Percentiles rank a stretch among this genome's conserved stretches.
phyloP scores from a whole-genome alignment of 768 basidiomycete genomes.

The Epithele typhae region DNA sequence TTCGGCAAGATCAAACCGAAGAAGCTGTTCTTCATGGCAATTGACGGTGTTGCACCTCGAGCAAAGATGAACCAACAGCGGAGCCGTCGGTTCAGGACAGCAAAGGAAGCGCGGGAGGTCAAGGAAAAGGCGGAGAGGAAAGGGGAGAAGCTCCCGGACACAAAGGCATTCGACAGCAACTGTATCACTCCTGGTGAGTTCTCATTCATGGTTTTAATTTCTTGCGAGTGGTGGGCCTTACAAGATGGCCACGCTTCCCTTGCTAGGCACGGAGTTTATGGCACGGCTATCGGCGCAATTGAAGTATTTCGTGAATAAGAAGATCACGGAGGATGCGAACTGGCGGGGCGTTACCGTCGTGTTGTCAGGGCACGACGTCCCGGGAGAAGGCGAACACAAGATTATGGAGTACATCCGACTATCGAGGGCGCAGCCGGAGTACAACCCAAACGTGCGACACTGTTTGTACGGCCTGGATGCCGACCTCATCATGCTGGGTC shows the following conservation, averaged over 20 bases:
- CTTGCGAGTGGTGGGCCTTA: background rate
- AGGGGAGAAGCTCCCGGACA: constrained; percentile 87
- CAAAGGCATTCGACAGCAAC: constrained; percentile 97
- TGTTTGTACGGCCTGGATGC: constrained; percentile 98
- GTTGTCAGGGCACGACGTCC: constrained; percentile 95
- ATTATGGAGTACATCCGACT: constrained; percentile 99
- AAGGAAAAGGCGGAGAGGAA: constrained; percentile 82
- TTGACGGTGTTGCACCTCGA: constrained; percentile 94
- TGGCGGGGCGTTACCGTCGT: constrained; percentile 93
- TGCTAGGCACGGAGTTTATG: constrained; percentile 91
- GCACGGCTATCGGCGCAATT: constrained; percentile 85
- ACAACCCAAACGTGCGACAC: constrained; percentile 95
- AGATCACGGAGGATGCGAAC: constrained; percentile 94
- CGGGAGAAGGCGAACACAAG: constrained; percentile 99
- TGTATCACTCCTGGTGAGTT: constrained; percentile 93
- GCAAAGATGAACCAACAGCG: constrained; percentile 99
- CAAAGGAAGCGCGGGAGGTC: constrained; percentile 86
- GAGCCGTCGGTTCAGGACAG: constrained; percentile 88
- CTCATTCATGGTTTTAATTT: background rate
- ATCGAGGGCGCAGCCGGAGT: constrained; percentile 90
- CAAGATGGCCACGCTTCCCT: background rate
- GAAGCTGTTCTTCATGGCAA: constrained; percentile 98
- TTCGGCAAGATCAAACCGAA: constrained; percentile 97
- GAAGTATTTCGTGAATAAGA: constrained; percentile 96
- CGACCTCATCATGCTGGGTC: constrained; percentile 95